phyloP scores from a whole-genome alignment of 768 basidiomycete genomes.

The Grammothele lineata region DNA sequence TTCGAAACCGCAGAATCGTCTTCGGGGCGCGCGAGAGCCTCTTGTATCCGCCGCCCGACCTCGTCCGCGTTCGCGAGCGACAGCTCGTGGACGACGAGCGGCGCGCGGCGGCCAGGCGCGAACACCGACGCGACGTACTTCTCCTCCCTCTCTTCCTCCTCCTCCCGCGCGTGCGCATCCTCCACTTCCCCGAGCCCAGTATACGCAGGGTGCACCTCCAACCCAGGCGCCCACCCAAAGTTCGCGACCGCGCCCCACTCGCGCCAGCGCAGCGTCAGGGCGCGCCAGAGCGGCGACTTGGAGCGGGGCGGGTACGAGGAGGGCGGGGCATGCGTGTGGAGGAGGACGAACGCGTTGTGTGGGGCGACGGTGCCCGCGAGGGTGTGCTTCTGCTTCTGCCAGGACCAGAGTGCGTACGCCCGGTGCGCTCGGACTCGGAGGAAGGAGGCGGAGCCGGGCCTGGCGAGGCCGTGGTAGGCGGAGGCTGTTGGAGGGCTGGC shows the following conservation, averaged over 20 bases:
- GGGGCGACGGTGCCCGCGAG: slow-evolving; percentile 49
- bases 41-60: slow-evolving; percentile 27
- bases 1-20: too few relatives aligned
- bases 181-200: slow-evolving; percentile 15
- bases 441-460: too few relatives aligned
- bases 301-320: slow-evolving; percentile 45
- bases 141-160: slow-evolving; percentile 17
- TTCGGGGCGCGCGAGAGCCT: too few relatives aligned
- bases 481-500: too few relatives aligned
- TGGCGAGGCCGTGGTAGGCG: too few relatives aligned
- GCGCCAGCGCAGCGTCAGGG: slow-evolving; percentile 39
- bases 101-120: slow-evolving; percentile 37
- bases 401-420: too few relatives aligned
- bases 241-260: slow-evolving; percentile 57
- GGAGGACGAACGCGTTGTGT: slow-evolving; percentile 52
- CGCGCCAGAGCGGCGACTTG: slow-evolving; percentile 39
- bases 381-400: too few relatives aligned
- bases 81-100: slow-evolving; percentile 46
- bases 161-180: not conserved
- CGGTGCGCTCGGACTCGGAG: too few relatives aligned
- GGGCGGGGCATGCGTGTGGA: slow-evolving; percentile 49
- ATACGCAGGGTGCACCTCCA: slow-evolving; percentile 17
- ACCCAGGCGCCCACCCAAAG: slow-evolving; percentile 47
- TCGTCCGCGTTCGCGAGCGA: slow-evolving; percentile 47
- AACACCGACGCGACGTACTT: slow-evolving; percentile 47